These are phyloP conservation scores for Raddia guianensis DNA, from an alignment of 176 grass and related monocot species.

Conservation along the genomic window DNA sequence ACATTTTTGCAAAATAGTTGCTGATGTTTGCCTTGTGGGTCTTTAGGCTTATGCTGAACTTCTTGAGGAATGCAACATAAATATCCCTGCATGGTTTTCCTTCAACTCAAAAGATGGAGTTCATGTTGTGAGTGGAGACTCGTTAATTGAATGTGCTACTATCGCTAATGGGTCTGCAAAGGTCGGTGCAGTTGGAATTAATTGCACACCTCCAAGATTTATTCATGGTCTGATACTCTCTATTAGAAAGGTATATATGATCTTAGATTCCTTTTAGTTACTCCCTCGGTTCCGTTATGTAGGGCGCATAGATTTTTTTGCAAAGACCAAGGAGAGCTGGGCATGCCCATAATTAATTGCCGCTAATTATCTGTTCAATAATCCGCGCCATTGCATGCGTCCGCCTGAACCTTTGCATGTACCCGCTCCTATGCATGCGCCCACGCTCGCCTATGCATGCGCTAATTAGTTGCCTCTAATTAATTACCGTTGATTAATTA, in stretches of 20 bases:
- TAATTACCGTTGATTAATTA: too few species aligned
- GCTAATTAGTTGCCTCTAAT: too few species aligned
- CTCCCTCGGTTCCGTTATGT: too few species aligned
- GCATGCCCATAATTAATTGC: too few species aligned
- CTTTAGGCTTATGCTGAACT: conserved; percentile 90
- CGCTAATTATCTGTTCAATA: too few species aligned
- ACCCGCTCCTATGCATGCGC: too few species aligned
- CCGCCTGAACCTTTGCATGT: too few species aligned
- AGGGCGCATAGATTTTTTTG: too few species aligned
- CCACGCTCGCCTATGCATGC: too few species aligned
- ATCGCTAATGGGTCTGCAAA: conserved; percentile 73
- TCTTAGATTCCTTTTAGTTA: background rate
- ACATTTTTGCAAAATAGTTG: conserved; percentile 14
- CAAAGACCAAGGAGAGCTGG: too few species aligned
- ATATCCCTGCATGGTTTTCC: conserved; percentile 90
- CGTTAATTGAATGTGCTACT: conserved; percentile 72
- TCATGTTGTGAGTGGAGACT: conserved; percentile 84
- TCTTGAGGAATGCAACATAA: conserved; percentile 74
- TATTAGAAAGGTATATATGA: conserved; percentile 64
- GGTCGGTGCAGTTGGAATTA: conserved; percentile 86
- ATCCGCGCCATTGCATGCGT: too few species aligned
- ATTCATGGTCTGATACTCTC: conserved; percentile 81
- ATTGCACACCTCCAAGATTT: conserved; percentile 95
- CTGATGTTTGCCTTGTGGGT: conserved; percentile 18
- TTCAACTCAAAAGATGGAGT: conserved; percentile 95